phyloP scores from a whole-genome alignment of 306 rosid genomes.

The barrel medic (Medicago truncatula) region MtrunA17r5.0-ANR NC_053044.1:18888001-18888500 shows the following conservation, averaged over 20 bases:
- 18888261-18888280: neutral
- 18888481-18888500: neutral
- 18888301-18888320: neutral
- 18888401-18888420: neutral
- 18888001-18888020: no score
- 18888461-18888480: neutral
- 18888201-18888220: neutral
- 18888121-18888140: neutral
- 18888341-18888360: neutral
- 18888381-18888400: neutral
- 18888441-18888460: neutral
- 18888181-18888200: neutral
- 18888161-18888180: neutral
- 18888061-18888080: neutral
- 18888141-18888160: neutral
- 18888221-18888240: neutral
- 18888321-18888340: neutral
- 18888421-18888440: neutral
- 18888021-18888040: neutral
- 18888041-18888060: neutral
- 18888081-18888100: neutral
- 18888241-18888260: neutral
- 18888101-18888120: neutral
- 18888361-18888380: neutral
- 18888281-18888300: neutral